Evolutionary conservation across 495 filamentous ascomycete genomes (phyloP), one percentile per base, ranked within the genome.

Genomic region (Annulohypoxylon bovei): DNA sequence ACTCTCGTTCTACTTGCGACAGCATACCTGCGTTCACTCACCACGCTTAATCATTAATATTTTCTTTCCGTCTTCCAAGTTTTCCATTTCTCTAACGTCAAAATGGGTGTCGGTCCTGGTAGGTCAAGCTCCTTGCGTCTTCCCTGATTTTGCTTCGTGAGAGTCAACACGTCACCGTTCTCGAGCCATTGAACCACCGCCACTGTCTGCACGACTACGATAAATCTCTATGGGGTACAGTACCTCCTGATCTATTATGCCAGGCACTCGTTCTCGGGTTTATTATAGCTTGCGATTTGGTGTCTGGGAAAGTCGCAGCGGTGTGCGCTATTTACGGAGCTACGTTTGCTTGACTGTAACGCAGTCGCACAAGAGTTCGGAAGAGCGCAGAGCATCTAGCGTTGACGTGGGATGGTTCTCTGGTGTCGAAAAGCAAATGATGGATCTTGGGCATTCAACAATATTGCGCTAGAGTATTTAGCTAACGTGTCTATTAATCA

Each of bases 401-500:
- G 22, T 46, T 27, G 50, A 6, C 35, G 16, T 30, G 22, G 37
- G 22, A 14, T 25, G 47, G 54, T 25, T 62, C 16, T 32, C 44
- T 52, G 28, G 37, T 11, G 18, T 6, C 16, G 22, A 66, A 9
- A 5, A 16, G 9, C 5, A 40, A 1, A 40, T 18, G 9, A 35
- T 20, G 5, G 12, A 3, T 22, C 16, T 18, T 25, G 16, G 30
- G 32, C 11, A 52, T 28, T 30, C 6, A 65, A 4, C 8, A 40
- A 28, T 20, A 54, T 47, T 47, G 27, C 35, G 32, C 6, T 49
- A 33, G 35, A n/a, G 18, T 28, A 52, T 22, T 20, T 47, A 46
- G 70, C 84, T 87, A 70, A 85, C 80, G 7, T 44, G 6, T 46
- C 16, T 14, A 11, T 37, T 37, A 52, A 75, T 62, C 79, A 99